phyloP scores from a whole-genome alignment of 2,329 filamentous ascomycete genomes.

The Paramyrothecium sp. region DNA sequence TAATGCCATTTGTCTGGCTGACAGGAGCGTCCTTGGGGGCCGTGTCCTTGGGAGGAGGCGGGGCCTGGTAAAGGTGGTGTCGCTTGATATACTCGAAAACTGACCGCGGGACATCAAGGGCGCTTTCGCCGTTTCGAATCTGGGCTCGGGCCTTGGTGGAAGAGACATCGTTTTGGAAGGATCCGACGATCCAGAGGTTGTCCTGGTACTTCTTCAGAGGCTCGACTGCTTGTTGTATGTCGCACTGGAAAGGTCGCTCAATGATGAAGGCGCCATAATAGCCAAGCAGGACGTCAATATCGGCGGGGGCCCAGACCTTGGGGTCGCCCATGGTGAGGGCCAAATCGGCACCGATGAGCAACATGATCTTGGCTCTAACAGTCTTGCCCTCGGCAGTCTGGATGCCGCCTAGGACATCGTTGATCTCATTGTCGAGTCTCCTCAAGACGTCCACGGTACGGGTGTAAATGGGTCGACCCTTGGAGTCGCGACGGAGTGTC shows the following conservation, averaged over 20 bases:
- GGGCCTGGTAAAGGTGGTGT: neutral
- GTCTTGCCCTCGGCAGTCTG: constrained; percentile 64
- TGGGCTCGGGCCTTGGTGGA: neutral
- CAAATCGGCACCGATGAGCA: constrained; percentile 77
- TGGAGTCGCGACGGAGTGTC: constrained; percentile 32
- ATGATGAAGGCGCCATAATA: constrained; percentile 82
- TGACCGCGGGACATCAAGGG: neutral
- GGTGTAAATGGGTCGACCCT: constrained; percentile 86
- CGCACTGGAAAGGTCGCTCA: constrained; percentile 77
- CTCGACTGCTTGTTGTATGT: constrained; percentile 84
- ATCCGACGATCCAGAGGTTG: constrained; percentile 76
- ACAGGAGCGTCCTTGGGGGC: neutral
- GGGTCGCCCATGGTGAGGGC: constrained; percentile 72
- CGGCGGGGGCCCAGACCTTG: constrained; percentile 78
- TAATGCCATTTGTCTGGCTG: neutral
- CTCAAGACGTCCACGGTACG: constrained; percentile 88
- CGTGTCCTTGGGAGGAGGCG: neutral
- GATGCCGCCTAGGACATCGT: constrained; percentile 73
- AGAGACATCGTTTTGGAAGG: neutral
- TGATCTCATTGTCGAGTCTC: constrained; percentile 89
- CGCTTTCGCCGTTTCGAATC: neutral
- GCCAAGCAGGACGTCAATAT: constrained; percentile 84
- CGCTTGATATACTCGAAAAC: neutral
- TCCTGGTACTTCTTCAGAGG: constrained; percentile 78
- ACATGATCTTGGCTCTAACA: constrained; percentile 69